Base-by-base conservation (phyloP, 2,329 filamentous ascomycete genomes). In the Sporothrix luriei region DNA sequence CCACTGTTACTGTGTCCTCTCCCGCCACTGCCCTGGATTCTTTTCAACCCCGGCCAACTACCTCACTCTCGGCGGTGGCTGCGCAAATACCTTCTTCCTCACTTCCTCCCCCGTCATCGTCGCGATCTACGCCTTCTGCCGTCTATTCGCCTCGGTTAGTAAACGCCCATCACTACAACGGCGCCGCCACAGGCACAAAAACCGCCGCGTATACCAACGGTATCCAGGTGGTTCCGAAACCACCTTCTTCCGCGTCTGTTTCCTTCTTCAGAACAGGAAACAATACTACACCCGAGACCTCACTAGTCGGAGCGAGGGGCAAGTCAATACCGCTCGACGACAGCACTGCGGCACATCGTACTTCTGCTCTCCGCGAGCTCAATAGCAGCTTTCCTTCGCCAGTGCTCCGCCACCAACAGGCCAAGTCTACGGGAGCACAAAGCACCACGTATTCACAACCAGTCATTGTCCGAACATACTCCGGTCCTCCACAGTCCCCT, bases 381-480 rank as follows among this genome's bases (percentile, higher is more conserved):
- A 89, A 86, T 77, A 83, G 79, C 75, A 84, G 83, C 73, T 87
- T 85, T 70, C 85, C 86, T 6, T 85, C 84, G 9, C 74, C 74
- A 2, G 74, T 76, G 43, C 74, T 74, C 66, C 83, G 84, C 57
- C 85, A 85, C 75, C 84, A 82, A 72, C 87, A 85, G 80, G 80
- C 84, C 71, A 85, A 87, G 76, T 85, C 85, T 29, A 83, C 84
- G 14, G 84, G 84, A 13, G 82, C 86, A 21, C 81, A 84, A 74
- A 87, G 79, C 77, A 86, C 82, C 73, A 88, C 86, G 51, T 88
- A 87, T 75, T 88, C 85, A 3, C 86, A 89, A 72, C 88, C 88
- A n/a, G 86, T 90, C 69, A 85, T 90, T 51, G 88, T 90, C 29
- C 83, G 87, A 70, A 89, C 87, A 64, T 89, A 90, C 75, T 87